Evolutionary conservation across 2,329 filamentous ascomycete genomes (phyloP).

Genomic region (Hypoxylon sp.): DNA sequence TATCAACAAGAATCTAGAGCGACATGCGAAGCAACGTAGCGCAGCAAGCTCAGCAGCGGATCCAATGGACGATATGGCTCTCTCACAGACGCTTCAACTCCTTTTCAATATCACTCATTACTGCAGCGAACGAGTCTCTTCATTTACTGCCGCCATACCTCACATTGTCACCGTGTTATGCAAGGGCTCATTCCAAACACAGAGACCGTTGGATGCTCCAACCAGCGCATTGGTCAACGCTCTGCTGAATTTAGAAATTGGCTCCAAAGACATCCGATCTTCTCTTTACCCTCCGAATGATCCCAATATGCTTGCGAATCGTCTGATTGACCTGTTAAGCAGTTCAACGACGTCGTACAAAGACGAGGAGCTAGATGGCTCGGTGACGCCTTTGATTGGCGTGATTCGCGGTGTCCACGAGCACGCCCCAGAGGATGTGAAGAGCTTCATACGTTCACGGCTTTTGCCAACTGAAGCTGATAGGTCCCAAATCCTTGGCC

Average conservation of each 20-base stretch:
- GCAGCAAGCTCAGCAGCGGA: constrained; percentile 56
- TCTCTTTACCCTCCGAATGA: constrained; percentile 77
- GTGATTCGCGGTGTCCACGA: constrained; percentile 80
- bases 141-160: constrained; percentile 78
- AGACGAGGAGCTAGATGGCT: constrained; percentile 79
- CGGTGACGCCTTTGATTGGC: constrained; percentile 80
- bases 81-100: constrained; percentile 87
- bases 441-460: constrained; percentile 72
- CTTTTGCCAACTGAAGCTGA: constrained; percentile 85
- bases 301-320: constrained; percentile 71
- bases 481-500: constrained; percentile 82
- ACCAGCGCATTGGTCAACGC: constrained; percentile 82
- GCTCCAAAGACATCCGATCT: constrained; percentile 65
- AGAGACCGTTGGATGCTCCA: constrained; percentile 79
- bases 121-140: constrained; percentile 71
- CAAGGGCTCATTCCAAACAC: constrained; percentile 68
- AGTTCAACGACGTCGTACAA: constrained; percentile 73
- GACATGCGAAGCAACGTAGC: constrained; percentile 71
- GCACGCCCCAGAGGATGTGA: constrained; percentile 73
- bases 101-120: constrained; percentile 90
- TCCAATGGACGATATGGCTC: constrained; percentile 82
- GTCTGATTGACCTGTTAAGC: constrained; percentile 79
- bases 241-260: constrained; percentile 82
- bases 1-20: constrained; percentile 77
- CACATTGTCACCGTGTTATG: constrained; percentile 80